Base-by-base conservation (phyloP, 2,329 filamentous ascomycete species). In the Diaporthe ampelina region DNA sequence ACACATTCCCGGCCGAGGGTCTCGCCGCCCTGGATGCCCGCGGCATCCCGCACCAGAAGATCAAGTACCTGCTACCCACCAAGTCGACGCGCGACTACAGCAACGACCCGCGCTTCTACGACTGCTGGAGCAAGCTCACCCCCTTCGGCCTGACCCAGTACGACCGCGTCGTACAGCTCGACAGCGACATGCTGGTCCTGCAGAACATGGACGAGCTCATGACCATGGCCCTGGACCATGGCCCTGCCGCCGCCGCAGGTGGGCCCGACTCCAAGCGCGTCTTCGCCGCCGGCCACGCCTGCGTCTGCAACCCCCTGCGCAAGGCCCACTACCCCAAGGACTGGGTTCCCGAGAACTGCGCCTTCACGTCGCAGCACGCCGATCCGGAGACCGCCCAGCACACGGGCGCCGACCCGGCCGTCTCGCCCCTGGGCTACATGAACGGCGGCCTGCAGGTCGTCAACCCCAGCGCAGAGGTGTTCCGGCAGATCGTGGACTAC, bases 121-220 rank as follows among this genome's bases (percentile, higher is more conserved):
- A 97, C 83, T 95, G 93, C 87, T 98, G 95, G 94, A 94, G 89
- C 83, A 98, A 97, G 84, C 90, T 98, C 37, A 90, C 92, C 21
- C 91, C 93, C 8, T 98, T 97, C 82, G 91, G 90, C 29, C 87
- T 97, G 43, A 88, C 88, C 24, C 91, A 95, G 81, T 97, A 95
- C 84, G 88, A 92, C 35, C 90, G 95, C 54, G 90, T 97, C 45
- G 93, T 97, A 48, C 93, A 95, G 84, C 88, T 98, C 72, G 95
- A 98, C 84, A 93, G 92, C 80, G 95, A 98, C 85, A 97, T 97
- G 95, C 85, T 97, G 68, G 91, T 94, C 10, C 84, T 92, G 77
- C 88, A 88, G 79, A 97, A 97, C 83, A 97, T 98, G 94, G 95
- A 97, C 82, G 95, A 97, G 85, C 86, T 97, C 78, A 97, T 97